Percentiles rank a stretch among this genome's conserved stretches.
Evolutionary conservation across 768 basidiomycete genomes (phyloP).

Genomic region (Pleurotus giganteus): DNA sequence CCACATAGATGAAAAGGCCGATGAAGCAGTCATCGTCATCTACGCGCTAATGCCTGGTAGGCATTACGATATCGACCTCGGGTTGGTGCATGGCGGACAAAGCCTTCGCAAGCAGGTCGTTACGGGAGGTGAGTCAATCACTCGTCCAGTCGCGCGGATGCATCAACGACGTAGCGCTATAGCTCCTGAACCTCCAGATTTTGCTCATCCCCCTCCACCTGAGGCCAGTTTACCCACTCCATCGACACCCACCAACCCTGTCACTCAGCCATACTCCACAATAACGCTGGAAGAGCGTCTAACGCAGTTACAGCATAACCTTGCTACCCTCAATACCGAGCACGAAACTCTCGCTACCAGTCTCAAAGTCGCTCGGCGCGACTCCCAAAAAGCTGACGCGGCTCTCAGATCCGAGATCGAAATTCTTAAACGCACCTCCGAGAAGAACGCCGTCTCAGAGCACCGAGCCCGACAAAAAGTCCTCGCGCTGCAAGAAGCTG

Average conservation of each 20-base stretch:
- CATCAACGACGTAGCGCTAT: conserved; percentile 15
- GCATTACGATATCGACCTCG: conserved; percentile 88
- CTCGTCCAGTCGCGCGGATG: conserved; percentile 10
- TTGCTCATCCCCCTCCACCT: conserved; percentile 31
- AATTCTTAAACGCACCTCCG: conserved; percentile 72
- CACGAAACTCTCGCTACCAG: conserved; percentile 64
- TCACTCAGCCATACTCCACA: conserved; percentile 27
- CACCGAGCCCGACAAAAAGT: conserved; percentile 83
- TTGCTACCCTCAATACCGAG: conserved; percentile 63
- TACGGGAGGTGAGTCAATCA: conserved; percentile 50
- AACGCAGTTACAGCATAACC: conserved; percentile 61
- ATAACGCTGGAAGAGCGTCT: conserved; percentile 68
- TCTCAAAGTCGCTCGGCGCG: conserved; percentile 76
- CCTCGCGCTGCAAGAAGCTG: conserved; percentile 84
- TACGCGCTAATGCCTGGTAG: conserved; percentile 86
- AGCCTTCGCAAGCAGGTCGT: conserved; percentile 61
- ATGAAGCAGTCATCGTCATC: conserved; percentile 89
- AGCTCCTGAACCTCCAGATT: conserved; percentile 22
- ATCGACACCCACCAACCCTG: conserved; percentile 24
- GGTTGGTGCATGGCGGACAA: conserved; percentile 62
- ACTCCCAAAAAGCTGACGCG: conserved; percentile 82
- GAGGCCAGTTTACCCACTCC: conserved; percentile 35
- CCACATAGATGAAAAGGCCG: conserved; percentile 73
- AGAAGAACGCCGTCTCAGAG: conserved; percentile 75
- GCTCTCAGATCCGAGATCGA: conserved; percentile 84